Evolutionary conservation across 768 basidiomycete species (phyloP).

Genomic region (Polyporus arcularius): DNA sequence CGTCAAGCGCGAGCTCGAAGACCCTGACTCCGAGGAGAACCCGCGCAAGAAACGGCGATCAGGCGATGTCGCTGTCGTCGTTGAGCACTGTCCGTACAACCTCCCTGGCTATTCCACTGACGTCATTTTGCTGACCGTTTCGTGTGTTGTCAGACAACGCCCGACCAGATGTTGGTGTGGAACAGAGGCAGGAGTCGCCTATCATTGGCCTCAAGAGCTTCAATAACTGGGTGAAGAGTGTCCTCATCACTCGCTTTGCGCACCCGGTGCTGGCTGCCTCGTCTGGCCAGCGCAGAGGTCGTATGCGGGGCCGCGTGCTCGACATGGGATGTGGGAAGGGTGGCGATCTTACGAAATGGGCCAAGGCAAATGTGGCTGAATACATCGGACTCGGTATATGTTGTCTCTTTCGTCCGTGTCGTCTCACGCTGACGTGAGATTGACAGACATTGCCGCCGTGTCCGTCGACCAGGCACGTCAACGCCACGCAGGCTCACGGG

Average conservation of each 20-base stretch:
- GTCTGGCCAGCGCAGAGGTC: conserved; percentile 31
- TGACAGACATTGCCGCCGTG: conserved; percentile 81
- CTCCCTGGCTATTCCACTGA: conserved; percentile 1
- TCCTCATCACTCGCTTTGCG: conserved; percentile 89
- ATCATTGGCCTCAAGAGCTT: conserved; percentile 97
- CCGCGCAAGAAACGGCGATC: conserved; percentile 44
- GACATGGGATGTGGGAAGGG: conserved; percentile 99
- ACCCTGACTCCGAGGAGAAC: conserved; percentile 30
- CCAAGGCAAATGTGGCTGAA: conserved; percentile 78
- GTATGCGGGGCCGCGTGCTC: conserved; percentile 71
- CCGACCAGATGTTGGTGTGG: conserved; percentile 87
- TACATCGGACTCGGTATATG: conserved; percentile 78
- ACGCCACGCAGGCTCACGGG: conserved; percentile 58
- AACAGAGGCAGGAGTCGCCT: conserved; percentile 82
- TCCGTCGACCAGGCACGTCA: conserved; percentile 87
- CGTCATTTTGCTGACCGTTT: conserved; percentile 1
- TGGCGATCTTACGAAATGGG: conserved; percentile 96
- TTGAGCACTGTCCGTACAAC: conserved; percentile 72
- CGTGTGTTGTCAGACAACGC: conserved; percentile 68
- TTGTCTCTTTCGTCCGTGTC: conserved; percentile 29
- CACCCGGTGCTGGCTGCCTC: conserved; percentile 62
- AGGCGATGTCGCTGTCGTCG: conserved; percentile 73
- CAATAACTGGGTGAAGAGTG: conserved; percentile 99
- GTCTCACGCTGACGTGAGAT: conserved; percentile 4
- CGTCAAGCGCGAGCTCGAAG: conserved; percentile 53